phyloP scores from a whole-genome alignment of 371 early-diverging fungal genomes.

The Mortierella sp. region DNA sequence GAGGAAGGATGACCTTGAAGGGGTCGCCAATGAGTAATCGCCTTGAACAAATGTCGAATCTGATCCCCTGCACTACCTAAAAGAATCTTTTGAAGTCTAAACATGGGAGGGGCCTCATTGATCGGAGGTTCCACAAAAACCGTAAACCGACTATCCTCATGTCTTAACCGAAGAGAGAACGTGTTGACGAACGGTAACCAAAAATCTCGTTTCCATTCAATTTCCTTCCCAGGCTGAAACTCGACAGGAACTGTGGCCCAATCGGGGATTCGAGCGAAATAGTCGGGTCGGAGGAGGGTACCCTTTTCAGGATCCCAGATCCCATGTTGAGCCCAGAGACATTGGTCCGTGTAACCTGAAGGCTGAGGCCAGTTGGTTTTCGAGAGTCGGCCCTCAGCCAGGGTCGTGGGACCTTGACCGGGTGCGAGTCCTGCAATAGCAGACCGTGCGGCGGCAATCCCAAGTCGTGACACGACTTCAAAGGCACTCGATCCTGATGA shows the following conservation, averaged over 20 bases:
- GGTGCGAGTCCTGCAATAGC: neutral
- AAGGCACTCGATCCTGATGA: constrained; percentile 33
- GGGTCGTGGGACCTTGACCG: constrained; percentile 42
- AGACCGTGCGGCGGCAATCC: constrained; percentile 55
- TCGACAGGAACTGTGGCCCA: constrained; percentile 27
- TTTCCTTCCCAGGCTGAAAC: constrained; percentile 51
- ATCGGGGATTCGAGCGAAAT: constrained; percentile 65
- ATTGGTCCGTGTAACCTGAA: constrained; percentile 52
- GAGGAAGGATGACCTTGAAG: constrained; percentile 14
- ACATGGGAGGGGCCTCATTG: constrained; percentile 62
- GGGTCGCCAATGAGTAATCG: constrained; percentile 18
- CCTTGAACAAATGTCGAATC: constrained; percentile 26
- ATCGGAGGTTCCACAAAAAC: constrained; percentile 84
- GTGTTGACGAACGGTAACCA: constrained; percentile 77
- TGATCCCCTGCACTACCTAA: constrained; percentile 40
- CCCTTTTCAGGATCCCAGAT: constrained; percentile 68
- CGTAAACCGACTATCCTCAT: constrained; percentile 59
- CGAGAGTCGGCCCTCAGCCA: constrained; percentile 65
- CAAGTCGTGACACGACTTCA: constrained; percentile 74
- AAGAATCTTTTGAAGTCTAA: constrained; percentile 25
- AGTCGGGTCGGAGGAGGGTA: constrained; percentile 56
- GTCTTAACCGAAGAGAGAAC: constrained; percentile 70
- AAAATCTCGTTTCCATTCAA: constrained; percentile 76
- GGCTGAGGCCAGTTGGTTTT: constrained; percentile 48
- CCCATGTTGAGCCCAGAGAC: constrained; percentile 82